Evolutionary conservation across 257 asterid genomes (phyloP).

Genomic region (Solanum chilense): DNA sequence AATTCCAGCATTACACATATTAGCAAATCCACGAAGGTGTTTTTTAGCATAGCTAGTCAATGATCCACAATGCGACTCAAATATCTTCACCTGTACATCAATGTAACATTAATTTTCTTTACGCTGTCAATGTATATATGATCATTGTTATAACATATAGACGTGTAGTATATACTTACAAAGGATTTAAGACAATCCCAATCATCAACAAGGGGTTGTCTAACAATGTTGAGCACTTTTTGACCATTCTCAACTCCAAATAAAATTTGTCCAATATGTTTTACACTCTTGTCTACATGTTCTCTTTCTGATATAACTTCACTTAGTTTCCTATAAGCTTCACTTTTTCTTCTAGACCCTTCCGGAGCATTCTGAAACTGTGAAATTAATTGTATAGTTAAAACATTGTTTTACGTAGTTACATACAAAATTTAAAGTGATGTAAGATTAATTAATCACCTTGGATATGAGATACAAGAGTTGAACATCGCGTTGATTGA

Average conservation of each 20-base stretch:
- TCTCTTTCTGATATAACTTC: conserved; percentile 63
- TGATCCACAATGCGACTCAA: conserved; percentile 68
- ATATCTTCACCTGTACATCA: conserved; percentile 43
- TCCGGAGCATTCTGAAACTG: conserved; percentile 55
- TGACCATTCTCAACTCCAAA: conserved; percentile 62
- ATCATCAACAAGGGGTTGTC: conserved; percentile 77
- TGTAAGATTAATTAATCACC: conserved; percentile 15
- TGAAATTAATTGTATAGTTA: background rate
- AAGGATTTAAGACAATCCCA: conserved; percentile 78
- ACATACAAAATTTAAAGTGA: too few species aligned
- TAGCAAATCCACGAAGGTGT: conserved; percentile 78
- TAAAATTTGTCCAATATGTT: conserved; percentile 56
- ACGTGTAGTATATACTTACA: conserved; percentile 23
- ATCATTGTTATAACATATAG: background rate
- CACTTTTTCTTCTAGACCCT: conserved; percentile 50
- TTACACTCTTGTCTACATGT: conserved; percentile 56
- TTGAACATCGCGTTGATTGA: conserved; percentile 81
- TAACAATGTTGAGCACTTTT: conserved; percentile 31
- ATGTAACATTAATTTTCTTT: background rate
- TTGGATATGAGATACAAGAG: conserved; percentile 67
- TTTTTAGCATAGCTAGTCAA: conserved; percentile 80
- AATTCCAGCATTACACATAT: conserved; percentile 77
- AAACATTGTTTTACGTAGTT: too few species aligned
- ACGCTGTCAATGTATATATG: background rate
- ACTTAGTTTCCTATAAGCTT: conserved; percentile 68